Percentiles rank a stretch among this genome's conserved stretches.
Conservation (phyloP, 164 flowering plant species). For the Paratinospora sagittata region DNA sequence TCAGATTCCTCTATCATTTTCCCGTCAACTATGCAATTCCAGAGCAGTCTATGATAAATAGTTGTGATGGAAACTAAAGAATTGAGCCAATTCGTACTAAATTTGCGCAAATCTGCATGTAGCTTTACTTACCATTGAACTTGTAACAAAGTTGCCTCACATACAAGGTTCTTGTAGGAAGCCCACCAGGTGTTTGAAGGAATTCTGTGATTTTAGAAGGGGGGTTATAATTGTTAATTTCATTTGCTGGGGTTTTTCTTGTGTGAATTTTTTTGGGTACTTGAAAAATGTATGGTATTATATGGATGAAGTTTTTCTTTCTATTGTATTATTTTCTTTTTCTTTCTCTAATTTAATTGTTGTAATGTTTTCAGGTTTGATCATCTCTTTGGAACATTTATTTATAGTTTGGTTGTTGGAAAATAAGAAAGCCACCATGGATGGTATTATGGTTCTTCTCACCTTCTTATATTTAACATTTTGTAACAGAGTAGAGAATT, state of each 20-base stretch:
- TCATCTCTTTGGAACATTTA: not conserved
- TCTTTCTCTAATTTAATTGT: not conserved
- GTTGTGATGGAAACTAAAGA: not conserved
- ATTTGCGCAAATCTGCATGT: not conserved
- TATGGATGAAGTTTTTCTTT: not conserved
- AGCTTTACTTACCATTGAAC: no score
- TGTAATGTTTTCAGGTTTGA: not conserved
- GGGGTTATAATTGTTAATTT: not conserved
- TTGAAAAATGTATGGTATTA: not conserved
- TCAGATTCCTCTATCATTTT: no score
- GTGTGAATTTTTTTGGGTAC: not conserved
- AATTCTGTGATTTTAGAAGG: not conserved
- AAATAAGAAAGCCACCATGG: not conserved
- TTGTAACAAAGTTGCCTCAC: no score
- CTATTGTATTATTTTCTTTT: not conserved
- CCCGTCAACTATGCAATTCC: no score
- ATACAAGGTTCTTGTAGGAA: not conserved
- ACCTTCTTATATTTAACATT: not conserved
- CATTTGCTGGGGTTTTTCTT: not conserved
- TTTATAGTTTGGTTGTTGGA: not conserved
- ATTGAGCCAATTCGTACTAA: not conserved
- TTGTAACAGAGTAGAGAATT: not conserved
- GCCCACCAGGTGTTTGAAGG: not conserved
- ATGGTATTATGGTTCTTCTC: constrained; percentile 3
- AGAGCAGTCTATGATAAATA: no score